Evolutionary conservation across 73 alveolate genomes (phyloP), one percentile per base, ranked within the genome.

Genomic region (Paramecium primaurelia): DNA sequence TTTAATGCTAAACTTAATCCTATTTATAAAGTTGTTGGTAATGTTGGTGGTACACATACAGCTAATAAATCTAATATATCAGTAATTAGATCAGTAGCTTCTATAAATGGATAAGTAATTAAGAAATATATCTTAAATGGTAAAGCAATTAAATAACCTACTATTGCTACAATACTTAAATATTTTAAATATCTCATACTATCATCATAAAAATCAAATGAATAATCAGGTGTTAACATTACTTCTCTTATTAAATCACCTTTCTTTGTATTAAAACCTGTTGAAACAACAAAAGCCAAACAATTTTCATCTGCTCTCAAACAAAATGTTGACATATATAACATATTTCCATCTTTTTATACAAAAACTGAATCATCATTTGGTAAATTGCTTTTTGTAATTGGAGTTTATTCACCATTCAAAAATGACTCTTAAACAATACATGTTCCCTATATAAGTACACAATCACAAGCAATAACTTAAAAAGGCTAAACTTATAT

Each of bases 31-130:
- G 77, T 80, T 22, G 91, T 80, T 1, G 91, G 91, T 1, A 80
- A 34, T 1, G 91, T 80, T 6, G 91, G 91, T 16, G 91, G 91
- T 3, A 80, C 91, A 80, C 91, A 80, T 22, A 80, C 91, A 16
- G 91, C 75, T 25, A 80, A 18, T 25, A 80, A 8, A 49, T 80
- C 91, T 25, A 80, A 18, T 11, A 80, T 80, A 49, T 80, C 91
- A 6, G 75, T 45, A 3, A 80, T 44, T 7, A 80, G 26, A 47
- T 80, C 91, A 12, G 49, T 42, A 40, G 47, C 30, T 8, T 34
- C 26, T 9, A 80, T 49, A 20, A 32, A 42, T 0, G 91, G 91
- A 49, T 80, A 49, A 40, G 47, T 45, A 2, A 32, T 28, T n/a
- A 45, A 26, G 20, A 80, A 80, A 18, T 80, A 45, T 20, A 80